Conservation (phyloP, 1,139 yeast species). For the Suhomyces choctaworum region DNA sequence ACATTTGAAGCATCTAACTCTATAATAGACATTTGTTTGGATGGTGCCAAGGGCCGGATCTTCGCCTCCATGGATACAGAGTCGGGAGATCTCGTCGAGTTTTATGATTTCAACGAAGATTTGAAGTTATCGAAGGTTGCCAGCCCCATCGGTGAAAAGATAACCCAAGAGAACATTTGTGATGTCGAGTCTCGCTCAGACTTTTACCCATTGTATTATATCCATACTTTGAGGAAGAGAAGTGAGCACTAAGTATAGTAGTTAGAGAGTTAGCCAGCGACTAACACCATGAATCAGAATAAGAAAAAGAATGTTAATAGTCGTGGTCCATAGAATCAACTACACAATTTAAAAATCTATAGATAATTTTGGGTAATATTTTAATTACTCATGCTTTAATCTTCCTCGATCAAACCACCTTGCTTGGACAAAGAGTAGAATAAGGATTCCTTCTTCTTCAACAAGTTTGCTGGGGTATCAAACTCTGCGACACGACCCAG, state of each 20-base stretch:
- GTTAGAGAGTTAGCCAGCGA: too few species aligned
- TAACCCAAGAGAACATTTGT: slow-evolving; percentile 29
- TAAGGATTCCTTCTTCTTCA: slow-evolving; percentile 65
- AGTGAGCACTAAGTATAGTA: slow-evolving; percentile 72
- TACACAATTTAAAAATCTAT: too few species aligned
- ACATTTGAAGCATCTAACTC: slow-evolving; percentile 26
- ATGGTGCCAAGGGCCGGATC: slow-evolving; percentile 24
- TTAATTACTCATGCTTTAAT: not conserved
- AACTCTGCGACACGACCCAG: slow-evolving; percentile 85
- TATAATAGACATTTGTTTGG: slow-evolving; percentile 29
- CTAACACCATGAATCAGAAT: too few species aligned
- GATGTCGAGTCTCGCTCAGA: slow-evolving; percentile 44
- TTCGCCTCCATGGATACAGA: slow-evolving; percentile 51
- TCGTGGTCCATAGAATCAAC: too few species aligned
- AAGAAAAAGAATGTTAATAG: not conserved
- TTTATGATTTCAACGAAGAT: slow-evolving; percentile 20
- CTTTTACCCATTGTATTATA: slow-evolving; percentile 63
- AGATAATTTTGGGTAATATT: not conserved
- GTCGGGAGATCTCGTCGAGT: slow-evolving; percentile 32
- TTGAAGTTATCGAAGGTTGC: slow-evolving; percentile 13
- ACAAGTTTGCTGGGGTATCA: slow-evolving; percentile 71
- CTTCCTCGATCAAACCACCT: slow-evolving; percentile 49
- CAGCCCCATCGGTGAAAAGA: slow-evolving; percentile 13
- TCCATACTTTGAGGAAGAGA: slow-evolving; percentile 72
- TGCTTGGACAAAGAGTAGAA: slow-evolving; percentile 79